Evolutionary conservation across 2,329 filamentous ascomycete genomes (phyloP).

Genomic region (Westerdykella aurantiaca): DNA sequence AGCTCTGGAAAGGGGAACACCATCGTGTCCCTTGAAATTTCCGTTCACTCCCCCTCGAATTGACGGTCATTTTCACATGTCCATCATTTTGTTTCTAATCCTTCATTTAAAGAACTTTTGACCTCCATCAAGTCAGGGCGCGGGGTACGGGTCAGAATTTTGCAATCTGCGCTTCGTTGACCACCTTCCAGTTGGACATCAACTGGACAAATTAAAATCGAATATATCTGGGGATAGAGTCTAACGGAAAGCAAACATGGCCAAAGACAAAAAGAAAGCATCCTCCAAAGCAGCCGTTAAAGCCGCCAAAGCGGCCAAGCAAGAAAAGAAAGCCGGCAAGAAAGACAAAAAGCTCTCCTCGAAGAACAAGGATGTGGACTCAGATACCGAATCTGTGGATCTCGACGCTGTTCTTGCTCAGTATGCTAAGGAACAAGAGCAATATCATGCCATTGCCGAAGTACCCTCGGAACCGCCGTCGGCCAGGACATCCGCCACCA

Average conservation of each 20-base stretch:
- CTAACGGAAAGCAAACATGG: constrained; percentile 34
- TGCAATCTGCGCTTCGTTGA: too few species aligned
- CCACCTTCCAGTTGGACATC: too few species aligned
- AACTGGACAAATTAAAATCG: not conserved
- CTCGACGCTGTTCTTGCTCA: constrained; percentile 89
- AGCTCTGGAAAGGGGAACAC: too few species aligned
- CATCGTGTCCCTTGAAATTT: too few species aligned
- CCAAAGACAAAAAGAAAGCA: constrained; percentile 50
- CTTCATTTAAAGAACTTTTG: too few species aligned
- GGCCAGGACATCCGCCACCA: constrained; percentile 70
- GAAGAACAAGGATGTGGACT: constrained; percentile 69
- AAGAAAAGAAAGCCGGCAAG: constrained; percentile 71
- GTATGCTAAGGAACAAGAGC: constrained; percentile 85
- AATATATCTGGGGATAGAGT: not conserved
- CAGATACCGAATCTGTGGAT: constrained; percentile 87
- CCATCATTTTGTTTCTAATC: too few species aligned
- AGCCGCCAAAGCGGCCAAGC: constrained; percentile 60
- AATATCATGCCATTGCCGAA: constrained; percentile 91
- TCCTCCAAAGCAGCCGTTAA: constrained; percentile 46
- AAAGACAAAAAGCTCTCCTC: constrained; percentile 74
- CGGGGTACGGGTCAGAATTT: too few species aligned
- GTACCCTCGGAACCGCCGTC: constrained; percentile 63
- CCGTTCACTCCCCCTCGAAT: too few species aligned
- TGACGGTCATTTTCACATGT: too few species aligned
- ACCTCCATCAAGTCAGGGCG: too few species aligned